These are phyloP conservation scores for Ustilago shanxiensis DNA, from an alignment of 1,284 basidiomycete genomes.

Conservation along the genomic window DNA sequence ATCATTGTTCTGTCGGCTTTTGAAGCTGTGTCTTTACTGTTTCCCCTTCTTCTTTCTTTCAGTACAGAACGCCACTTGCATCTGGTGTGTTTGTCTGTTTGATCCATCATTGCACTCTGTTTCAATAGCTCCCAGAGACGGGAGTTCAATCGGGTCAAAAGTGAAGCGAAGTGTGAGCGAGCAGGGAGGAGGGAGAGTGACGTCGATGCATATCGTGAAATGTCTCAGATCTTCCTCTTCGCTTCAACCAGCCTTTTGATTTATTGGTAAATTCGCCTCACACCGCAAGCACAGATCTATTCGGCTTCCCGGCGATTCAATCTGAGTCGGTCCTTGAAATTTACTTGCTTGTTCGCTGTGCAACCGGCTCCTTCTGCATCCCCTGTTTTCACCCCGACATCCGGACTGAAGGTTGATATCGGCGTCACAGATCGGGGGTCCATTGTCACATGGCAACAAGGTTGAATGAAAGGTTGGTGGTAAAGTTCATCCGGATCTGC, in stretches of 20 bases:
- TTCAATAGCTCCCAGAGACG: no score
- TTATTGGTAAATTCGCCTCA: neutral
- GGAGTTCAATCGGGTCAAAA: no score
- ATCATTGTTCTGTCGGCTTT: no score
- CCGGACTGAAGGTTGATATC: neutral
- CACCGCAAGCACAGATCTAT: conserved; percentile 1
- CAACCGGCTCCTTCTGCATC: neutral
- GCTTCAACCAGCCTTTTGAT: neutral
- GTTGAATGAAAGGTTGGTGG: no score
- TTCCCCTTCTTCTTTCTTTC: no score
- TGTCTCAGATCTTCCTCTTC: neutral
- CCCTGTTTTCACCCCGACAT: neutral
- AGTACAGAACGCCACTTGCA: no score
- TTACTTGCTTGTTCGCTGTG: neutral
- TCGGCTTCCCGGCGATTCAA: conserved; percentile 13
- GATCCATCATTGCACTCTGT: no score
- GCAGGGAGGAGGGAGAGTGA: neutral
- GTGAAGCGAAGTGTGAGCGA: neutral
- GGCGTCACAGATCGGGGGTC: no score
- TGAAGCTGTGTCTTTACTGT: no score
- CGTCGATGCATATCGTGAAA: neutral
- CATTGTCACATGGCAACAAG: no score
- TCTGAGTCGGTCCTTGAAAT: conserved; percentile 9
- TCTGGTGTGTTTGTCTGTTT: no score
- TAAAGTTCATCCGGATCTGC: neutral